Base-by-base conservation (phyloP, 2,329 filamentous ascomycete species). In the Gnomoniopsis smithogilvyi region DNA sequence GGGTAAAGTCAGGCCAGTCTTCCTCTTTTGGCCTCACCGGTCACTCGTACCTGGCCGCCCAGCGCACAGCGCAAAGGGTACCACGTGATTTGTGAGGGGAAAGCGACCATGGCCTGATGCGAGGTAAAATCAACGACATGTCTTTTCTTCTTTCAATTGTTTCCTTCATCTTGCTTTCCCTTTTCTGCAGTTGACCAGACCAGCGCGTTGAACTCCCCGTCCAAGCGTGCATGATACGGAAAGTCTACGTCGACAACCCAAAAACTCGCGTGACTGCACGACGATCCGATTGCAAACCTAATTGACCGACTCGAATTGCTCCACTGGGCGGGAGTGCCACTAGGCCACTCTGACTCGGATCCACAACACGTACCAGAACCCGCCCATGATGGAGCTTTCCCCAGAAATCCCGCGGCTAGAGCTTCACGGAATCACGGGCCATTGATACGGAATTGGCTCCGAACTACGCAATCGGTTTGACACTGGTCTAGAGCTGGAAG, bases 361-460 rank as follows among this genome's bases (percentile, higher is more conserved):
- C 60, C 60, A 59, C 60, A 38, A 17, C 24, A 22, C 52, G n/a
- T 52, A 55, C 49, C 19, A 51, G 51, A 54, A n/a, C 36, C 50
- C 60, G 53, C 54, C 30, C 49, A 38, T 26, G 57, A 62, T 62
- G 60, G 60, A 60, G 52, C 60, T 49, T 62, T 60, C 60, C 60
- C 60, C 60, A 62, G 60, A 54, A 62, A 62, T 52, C 49, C 53
- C 46, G 45, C 60, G 46, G 43, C 55, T 51, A 26, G 43, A 58
- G 53, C 57, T 50, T 46, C 43, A 46, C 43, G 19, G 38, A n/a
- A 19, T 22, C 43, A 22, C 43, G 43, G 43, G 43, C 11, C 43
- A 46, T 46, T 26, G 43, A 2, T 11, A 22, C 3, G 11, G 46
- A 46, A 19, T 46, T 4, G 19, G n/a, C 17, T 19, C 19, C 43